Conservation (phyloP, 345 rosid species). For the Eucalyptus urophylla region DNA sequence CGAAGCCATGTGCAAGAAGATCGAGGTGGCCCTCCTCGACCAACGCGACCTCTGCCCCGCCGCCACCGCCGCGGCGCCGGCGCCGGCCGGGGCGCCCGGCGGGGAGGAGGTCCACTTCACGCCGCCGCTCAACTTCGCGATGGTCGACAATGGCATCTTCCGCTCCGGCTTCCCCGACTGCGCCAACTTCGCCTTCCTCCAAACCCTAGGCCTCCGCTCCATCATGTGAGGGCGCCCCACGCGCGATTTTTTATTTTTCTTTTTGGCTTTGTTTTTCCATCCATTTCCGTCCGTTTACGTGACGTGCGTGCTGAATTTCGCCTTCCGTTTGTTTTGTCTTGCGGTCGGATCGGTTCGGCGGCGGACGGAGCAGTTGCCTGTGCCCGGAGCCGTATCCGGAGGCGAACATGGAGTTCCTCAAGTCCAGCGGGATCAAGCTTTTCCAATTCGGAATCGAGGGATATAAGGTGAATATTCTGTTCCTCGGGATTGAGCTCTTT, state of each 20-base stretch:
- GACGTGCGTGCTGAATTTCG: background rate
- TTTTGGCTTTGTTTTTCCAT: background rate
- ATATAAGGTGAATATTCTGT: constrained; percentile 39
- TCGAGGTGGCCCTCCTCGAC: constrained; percentile 45
- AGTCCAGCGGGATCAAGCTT: constrained; percentile 70
- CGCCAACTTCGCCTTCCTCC: constrained; percentile 80
- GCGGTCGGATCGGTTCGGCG: background rate
- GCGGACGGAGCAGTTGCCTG: constrained; percentile 37
- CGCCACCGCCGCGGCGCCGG: background rate
- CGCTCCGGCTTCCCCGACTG: constrained; percentile 94
- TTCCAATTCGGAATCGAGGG: constrained; percentile 90
- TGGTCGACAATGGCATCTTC: constrained; percentile 94
- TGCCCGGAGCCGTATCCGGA: constrained; percentile 95
- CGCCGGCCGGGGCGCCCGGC: background rate
- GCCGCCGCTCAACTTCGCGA: constrained; percentile 87
- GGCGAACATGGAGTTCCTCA: constrained; percentile 57
- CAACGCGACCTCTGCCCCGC: constrained; percentile 8
- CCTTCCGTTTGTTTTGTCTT: background rate
- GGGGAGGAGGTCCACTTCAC: constrained; percentile 24
- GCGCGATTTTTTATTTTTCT: too few relatives aligned
- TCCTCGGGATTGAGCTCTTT: background rate
- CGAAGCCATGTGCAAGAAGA: constrained; percentile 22
- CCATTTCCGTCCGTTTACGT: background rate
- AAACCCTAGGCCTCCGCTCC: constrained; percentile 83
- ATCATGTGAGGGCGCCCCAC: constrained; percentile 52